Percentiles rank a stretch among this genome's conserved stretches.
These are phyloP conservation scores for Groenewaldozyma sp. DNA, from an alignment of 1,139 yeast genomes.

Conservation along the genomic window DNA sequence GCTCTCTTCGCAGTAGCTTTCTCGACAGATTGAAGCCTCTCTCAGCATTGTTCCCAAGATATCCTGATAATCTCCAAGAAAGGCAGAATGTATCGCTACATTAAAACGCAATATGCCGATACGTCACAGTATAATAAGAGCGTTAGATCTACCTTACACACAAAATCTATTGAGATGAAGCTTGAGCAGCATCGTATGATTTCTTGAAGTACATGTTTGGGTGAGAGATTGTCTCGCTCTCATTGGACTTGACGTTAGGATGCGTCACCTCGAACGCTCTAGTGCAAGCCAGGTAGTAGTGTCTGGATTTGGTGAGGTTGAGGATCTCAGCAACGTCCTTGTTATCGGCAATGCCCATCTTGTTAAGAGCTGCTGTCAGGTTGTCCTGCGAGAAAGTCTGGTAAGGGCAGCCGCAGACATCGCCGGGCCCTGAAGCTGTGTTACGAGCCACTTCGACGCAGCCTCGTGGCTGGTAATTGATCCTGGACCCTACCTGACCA, in stretches of 20 bases:
- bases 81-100: too few species aligned
- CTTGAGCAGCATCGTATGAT: slow-evolving; percentile 7
- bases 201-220: slow-evolving; percentile 86
- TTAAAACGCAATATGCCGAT: too few species aligned
- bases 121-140: too few species aligned
- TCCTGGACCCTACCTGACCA: slow-evolving; percentile 86
- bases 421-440: slow-evolving; percentile 63
- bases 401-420: slow-evolving; percentile 89
- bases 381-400: slow-evolving; percentile 60
- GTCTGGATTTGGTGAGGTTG: slow-evolving; percentile 56
- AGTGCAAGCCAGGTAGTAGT: slow-evolving; percentile 79
- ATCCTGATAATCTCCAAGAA: too few species aligned
- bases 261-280: slow-evolving; percentile 80
- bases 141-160: too few species aligned
- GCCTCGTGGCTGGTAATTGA: slow-evolving; percentile 77
- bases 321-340: slow-evolving; percentile 55
- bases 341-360: slow-evolving; percentile 63
- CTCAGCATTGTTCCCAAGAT: too few species aligned
- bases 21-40: too few species aligned
- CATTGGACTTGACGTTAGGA: slow-evolving; percentile 29
- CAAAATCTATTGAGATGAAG: too few species aligned
- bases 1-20: too few species aligned
- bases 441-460: slow-evolving; percentile 68
- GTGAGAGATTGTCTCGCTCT: slow-evolving; percentile 53
- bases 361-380: slow-evolving; percentile 44